Conservation (phyloP, 768 basidiomycete species). For the Heimioporus sp. region DNA sequence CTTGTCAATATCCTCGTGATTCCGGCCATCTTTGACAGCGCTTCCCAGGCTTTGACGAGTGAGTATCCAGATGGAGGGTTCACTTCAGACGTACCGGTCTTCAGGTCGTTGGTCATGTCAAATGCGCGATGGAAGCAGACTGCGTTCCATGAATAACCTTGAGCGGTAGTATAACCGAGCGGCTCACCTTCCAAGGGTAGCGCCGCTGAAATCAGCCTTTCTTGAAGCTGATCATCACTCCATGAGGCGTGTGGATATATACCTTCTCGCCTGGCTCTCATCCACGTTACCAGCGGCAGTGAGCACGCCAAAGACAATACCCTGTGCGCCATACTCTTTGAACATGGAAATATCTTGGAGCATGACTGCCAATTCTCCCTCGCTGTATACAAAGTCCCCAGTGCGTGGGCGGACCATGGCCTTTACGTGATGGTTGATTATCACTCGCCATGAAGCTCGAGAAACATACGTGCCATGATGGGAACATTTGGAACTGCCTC, state of each 20-base stretch:
- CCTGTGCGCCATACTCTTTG: constrained; percentile 54
- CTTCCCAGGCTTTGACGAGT: constrained; percentile 28
- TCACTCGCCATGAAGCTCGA: not conserved
- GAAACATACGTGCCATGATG: constrained; percentile 62
- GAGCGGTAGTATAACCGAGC: not conserved
- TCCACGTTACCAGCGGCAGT: constrained; percentile 58
- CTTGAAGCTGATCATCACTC: not conserved
- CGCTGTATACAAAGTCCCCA: constrained; percentile 77
- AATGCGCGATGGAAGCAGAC: constrained; percentile 82
- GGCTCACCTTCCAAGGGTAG: constrained; percentile 58
- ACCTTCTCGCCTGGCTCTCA: constrained; percentile 52
- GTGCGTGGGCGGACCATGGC: constrained; percentile 77
- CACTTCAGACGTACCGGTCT: constrained; percentile 42
- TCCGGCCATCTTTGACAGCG: constrained; percentile 55
- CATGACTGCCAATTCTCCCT: constrained; percentile 69
- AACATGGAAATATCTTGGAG: constrained; percentile 65
- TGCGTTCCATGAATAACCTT: constrained; percentile 23
- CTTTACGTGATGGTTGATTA: constrained; percentile 34
- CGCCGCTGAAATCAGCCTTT: constrained; percentile 56
- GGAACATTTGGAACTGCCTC: constrained; percentile 48
- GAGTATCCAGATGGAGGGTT: not conserved
- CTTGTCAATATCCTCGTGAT: constrained; percentile 80
- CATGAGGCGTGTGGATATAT: not conserved
- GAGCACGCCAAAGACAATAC: constrained; percentile 68
- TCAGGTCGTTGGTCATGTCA: constrained; percentile 61